Evolutionary conservation across 306 rosid genomes (phyloP), one percentile per base, ranked within the genome.

Genomic region (Vicia sativa): DNA sequence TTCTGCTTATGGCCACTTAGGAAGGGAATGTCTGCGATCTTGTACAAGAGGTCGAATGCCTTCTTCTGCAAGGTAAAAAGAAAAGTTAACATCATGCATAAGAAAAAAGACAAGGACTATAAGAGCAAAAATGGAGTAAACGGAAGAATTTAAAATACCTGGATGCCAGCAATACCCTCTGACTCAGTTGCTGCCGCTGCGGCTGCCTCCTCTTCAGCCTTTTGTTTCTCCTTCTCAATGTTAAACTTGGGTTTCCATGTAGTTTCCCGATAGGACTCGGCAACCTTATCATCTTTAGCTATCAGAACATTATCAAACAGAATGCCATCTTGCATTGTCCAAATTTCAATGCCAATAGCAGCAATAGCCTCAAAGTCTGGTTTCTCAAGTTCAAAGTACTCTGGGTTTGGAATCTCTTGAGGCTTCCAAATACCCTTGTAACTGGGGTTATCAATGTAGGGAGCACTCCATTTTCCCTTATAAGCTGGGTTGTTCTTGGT

Each of bases 261-360:
- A n/a, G 89, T 75, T 41, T 76, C 91, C 14, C 99, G 70, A 61
- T 88, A 90, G 29, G 96, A 81, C 29, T 75, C 80, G 1, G 99
- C 99, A 67, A 81, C 62, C 80, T 83, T 88, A 74, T 88, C 97
- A 63, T 90, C 96, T n/a, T 67, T 74, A 0, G 89, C 85, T 9
- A 93, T 90, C 74, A 93, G 63, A 74, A 93, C 11, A 61, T 93
- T 90, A 84, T 93, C 99, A 61, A 93, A 93, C 79, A 93, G 70
- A 31, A 93, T 83, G 46, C 99, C 99, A 60, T 90, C 95, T 62
- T 93, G 97, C 99, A 93, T 93, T 39, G 99, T 93, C 99, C 99
- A 93, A 34, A 93, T 93, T 79, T 93, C 99, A 84, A 93, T 90
- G 50, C 99, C 99, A 46, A 93, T 70, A 11, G 97, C 96, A 49